phyloP scores from a whole-genome alignment of 208 protist genomes.

The Trypanosoma platydactyli region DNA sequence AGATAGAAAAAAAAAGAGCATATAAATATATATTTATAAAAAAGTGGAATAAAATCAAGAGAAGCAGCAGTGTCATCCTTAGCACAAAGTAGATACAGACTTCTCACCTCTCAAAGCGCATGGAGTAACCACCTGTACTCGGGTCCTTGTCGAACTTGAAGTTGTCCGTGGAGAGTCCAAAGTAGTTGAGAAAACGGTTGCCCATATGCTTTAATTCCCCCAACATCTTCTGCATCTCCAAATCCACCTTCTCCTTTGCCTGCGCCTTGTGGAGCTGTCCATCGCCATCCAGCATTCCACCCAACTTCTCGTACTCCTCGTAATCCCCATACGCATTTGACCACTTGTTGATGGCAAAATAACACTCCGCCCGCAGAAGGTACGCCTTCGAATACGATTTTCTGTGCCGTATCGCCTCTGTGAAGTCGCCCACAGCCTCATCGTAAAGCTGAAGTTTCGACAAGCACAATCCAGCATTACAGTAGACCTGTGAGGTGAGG shows the following conservation, averaged over 20 bases:
- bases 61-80: too few species aligned
- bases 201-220: constrained; percentile 96
- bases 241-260: constrained; percentile 87
- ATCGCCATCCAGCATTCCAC: constrained; percentile 50
- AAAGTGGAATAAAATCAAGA: not conserved
- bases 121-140: constrained; percentile 89
- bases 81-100: not conserved
- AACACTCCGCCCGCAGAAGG: constrained; percentile 85
- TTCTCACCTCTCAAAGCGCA: constrained; percentile 88
- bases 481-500: constrained; percentile 82
- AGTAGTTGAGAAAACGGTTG: constrained; percentile 95
- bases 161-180: constrained; percentile 96
- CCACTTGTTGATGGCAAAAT: constrained; percentile 86
- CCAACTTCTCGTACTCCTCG: constrained; percentile 79
- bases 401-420: constrained; percentile 85
- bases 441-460: constrained; percentile 71
- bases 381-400: constrained; percentile 81
- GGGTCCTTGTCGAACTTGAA: constrained; percentile 97
- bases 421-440: constrained; percentile 74
- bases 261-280: constrained; percentile 43
- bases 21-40: not conserved
- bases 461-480: constrained; percentile 81
- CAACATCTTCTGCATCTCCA: constrained; percentile 94
- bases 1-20: not conserved
- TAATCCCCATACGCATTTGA: constrained; percentile 88